These are phyloP conservation scores for Boletus hoseneyae DNA, from an alignment of 1,284 basidiomycete genomes.

Conservation along the genomic window DNA sequence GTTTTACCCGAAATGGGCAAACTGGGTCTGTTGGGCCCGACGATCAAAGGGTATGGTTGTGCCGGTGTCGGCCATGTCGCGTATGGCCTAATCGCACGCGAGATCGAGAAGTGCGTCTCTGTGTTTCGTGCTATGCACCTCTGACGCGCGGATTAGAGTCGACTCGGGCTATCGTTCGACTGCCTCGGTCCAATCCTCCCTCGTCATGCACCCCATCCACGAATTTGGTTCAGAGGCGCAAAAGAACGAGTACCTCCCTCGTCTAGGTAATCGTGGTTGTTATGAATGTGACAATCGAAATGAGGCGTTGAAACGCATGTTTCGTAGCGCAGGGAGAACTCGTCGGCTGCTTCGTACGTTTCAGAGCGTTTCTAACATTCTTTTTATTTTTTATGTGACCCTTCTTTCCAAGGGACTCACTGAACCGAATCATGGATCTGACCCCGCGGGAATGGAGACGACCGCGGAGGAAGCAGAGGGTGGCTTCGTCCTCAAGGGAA, in stretches of 20 bases:
- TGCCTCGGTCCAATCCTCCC: constrained; percentile 93
- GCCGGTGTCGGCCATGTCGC: constrained; percentile 91
- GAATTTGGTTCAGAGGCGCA: constrained; percentile 89
- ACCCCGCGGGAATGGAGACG: constrained; percentile 93
- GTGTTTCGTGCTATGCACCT: not conserved
- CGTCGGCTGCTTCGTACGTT: constrained; percentile 87
- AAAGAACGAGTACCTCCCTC: constrained; percentile 88
- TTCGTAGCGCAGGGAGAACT: constrained; percentile 77
- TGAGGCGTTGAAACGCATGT: constrained; percentile 14
- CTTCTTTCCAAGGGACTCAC: constrained; percentile 71
- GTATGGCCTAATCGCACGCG: constrained; percentile 91
- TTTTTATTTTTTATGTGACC: not conserved
- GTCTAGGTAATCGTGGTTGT: constrained; percentile 54
- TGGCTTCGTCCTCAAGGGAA: constrained; percentile 84
- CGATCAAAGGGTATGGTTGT: constrained; percentile 92
- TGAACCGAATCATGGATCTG: constrained; percentile 95
- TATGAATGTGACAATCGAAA: not conserved
- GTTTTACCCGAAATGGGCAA: constrained; percentile 92
- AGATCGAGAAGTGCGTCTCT: constrained; percentile 75
- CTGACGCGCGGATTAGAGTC: constrained; percentile 51
- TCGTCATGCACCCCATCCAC: constrained; percentile 98
- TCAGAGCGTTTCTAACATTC: not conserved
- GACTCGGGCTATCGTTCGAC: constrained; percentile 96
- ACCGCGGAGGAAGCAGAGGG: constrained; percentile 82
- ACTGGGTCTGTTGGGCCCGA: constrained; percentile 87